Evolutionary conservation across 768 basidiomycete genomes (phyloP), one percentile per base, ranked within the genome.

Genomic region (Holtermannia corniformis): DNA sequence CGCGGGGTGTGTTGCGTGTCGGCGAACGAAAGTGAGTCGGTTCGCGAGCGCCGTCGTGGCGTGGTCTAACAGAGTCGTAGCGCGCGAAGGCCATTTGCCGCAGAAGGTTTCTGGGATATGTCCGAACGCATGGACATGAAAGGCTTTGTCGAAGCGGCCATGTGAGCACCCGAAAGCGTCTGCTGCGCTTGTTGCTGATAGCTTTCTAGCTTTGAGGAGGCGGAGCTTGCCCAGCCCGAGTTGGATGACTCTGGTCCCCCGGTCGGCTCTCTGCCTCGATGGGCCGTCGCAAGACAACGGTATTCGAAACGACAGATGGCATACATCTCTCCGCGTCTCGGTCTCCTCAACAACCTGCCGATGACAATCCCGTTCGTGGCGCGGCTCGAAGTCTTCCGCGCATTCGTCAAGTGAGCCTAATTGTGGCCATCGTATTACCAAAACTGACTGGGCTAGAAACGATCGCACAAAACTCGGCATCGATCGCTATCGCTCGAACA

Each of bases 311-410:
- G 87, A 4, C 83, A 86, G 58, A 72, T 85, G 41, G 81, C 85
- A 0, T 77, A 81, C 52, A 75, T 96, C 48, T 84, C 85, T 2
- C 93, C 92, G 0, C 82, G 90, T 5, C 78, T 97, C 2, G 88
- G 87, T 2, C 79, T 96, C 23, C 80, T 97, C 49, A 87, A 96
- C 75, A 92, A 96, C 72, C 86, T 97, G 52, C 93, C 92, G 0
- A 95, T 95, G 73, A 82, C 89, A 4, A 85, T 97, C 51, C 92
- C 93, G 0, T 97, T 97, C 73, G 83, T 85, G 48, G 80, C 82
- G 1, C 82, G 93, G n/a, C 87, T 96, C 11, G 79, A 81, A 32
- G 88, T 96, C 44, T 93, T 96, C 74, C 79, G 88, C 21, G 76
- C 81, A 50, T 95, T 95, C 69, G 80, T 96, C 46, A 41, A 61